Percentiles rank a stretch among this genome's conserved stretches.
Evolutionary conservation across 805 yeast genomes (phyloP).

Genomic region (Vanderwaltozyma polyspora): DNA sequence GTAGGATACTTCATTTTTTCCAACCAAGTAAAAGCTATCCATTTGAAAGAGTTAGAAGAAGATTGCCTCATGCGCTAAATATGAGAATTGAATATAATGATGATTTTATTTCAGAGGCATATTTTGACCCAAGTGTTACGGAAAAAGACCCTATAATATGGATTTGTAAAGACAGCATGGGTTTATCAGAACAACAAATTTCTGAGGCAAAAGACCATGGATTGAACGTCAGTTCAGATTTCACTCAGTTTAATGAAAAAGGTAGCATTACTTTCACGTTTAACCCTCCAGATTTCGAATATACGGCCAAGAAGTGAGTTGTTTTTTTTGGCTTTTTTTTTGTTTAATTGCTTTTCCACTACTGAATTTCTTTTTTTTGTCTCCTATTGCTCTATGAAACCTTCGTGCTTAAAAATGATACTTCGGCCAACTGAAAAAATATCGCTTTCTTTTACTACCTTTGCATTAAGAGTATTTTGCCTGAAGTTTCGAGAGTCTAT

Average conservation of each 20-base stretch:
- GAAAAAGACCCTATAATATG: constrained; percentile 45
- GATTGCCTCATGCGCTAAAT: constrained; percentile 28
- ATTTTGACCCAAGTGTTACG: constrained; percentile 21
- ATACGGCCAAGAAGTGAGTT: constrained; percentile 14
- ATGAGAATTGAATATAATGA: constrained; percentile 24
- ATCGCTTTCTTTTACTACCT: no score
- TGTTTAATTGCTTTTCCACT: no score
- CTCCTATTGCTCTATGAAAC: no score
- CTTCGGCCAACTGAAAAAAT: no score
- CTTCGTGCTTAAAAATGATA: no score
- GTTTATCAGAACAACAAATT: constrained; percentile 51
- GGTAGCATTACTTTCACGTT: constrained; percentile 43
- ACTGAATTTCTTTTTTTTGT: no score
- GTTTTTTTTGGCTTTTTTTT: no score
- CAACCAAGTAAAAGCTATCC: constrained; percentile 35
- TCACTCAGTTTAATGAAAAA: constrained; percentile 49
- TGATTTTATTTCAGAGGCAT: constrained; percentile 24
- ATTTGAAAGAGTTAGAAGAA: constrained; percentile 34
- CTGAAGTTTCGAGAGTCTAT: no score
- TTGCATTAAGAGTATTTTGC: no score
- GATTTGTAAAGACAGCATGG: constrained; percentile 60
- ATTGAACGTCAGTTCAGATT: constrained; percentile 45
- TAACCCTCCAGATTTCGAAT: constrained; percentile 60
- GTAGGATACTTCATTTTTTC: constrained; percentile 31
- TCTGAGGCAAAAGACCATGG: constrained; percentile 40